Conservation (phyloP, 768 basidiomycete genomes). For the Xerocomellus intermedius region DNA sequence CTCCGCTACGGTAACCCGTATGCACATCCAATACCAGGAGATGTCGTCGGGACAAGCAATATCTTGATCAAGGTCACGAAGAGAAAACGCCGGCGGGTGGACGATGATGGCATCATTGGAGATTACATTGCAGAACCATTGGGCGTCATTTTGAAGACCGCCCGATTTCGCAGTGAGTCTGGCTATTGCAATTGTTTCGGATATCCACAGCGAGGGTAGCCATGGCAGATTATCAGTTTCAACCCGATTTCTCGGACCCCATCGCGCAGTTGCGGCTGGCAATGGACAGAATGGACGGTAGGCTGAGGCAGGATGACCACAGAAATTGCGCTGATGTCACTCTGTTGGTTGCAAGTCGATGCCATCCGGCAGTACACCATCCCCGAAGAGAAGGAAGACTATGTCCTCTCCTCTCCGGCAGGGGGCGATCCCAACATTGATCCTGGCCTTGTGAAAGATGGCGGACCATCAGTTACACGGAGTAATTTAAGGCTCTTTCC, state of each 20-base stretch:
- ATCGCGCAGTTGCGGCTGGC: slow-evolving; percentile 65
- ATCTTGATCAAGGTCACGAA: slow-evolving; percentile 84
- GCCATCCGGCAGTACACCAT: slow-evolving; percentile 70
- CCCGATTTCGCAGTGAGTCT: slow-evolving; percentile 82
- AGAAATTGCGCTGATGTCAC: not conserved
- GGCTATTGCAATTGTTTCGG: not conserved
- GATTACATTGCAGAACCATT: slow-evolving; percentile 74
- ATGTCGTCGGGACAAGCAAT: slow-evolving; percentile 73
- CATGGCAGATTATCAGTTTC: slow-evolving; percentile 93
- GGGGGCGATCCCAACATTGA: slow-evolving; percentile 48
- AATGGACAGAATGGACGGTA: slow-evolving; percentile 84
- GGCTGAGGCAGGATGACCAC: slow-evolving; percentile 12
- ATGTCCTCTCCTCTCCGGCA: slow-evolving; percentile 35
- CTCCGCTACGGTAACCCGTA: slow-evolving; percentile 74
- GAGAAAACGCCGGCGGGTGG: slow-evolving; percentile 52
- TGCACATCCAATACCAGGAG: slow-evolving; percentile 81
- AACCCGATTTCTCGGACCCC: slow-evolving; percentile 71
- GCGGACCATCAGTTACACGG: slow-evolving; percentile 24
- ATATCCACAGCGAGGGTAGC: slow-evolving; percentile 45
- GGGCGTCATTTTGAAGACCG: slow-evolving; percentile 78
- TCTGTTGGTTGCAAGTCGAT: slow-evolving; percentile 51
- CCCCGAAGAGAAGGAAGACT: slow-evolving; percentile 66
- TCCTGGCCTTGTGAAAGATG: slow-evolving; percentile 37
- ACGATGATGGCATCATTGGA: slow-evolving; percentile 40
- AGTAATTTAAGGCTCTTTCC: slow-evolving; percentile 79